Evolutionary conservation across 176 grass and related monocot species (phyloP).

Genomic region (Otatea glauca): DNA sequence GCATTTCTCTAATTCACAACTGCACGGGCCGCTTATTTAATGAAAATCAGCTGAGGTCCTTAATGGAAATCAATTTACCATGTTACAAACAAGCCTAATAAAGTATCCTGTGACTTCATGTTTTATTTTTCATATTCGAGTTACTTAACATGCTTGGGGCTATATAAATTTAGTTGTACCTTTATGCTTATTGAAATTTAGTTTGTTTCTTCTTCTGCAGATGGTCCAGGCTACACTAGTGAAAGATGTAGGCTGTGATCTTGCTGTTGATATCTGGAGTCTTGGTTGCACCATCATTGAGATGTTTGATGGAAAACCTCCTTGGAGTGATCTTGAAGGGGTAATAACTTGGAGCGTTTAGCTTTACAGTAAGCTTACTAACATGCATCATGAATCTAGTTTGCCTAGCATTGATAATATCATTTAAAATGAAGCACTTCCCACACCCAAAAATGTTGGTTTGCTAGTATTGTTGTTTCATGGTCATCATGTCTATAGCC

Average conservation of each 20-base stretch:
- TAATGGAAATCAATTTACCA: background rate
- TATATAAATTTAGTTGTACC: background rate
- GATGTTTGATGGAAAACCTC: conserved; percentile 89
- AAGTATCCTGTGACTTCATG: conserved; percentile 15
- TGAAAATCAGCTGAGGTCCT: conserved; percentile 7
- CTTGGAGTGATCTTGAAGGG: conserved; percentile 97
- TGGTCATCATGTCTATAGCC: background rate
- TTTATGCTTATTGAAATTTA: conserved; percentile 29
- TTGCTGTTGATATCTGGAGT: conserved; percentile 97
- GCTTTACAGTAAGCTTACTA: conserved; percentile 38
- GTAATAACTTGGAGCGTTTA: conserved; percentile 56
- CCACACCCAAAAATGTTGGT: conserved; percentile 28
- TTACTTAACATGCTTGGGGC: conserved; percentile 29
- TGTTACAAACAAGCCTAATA: conserved; percentile 24
- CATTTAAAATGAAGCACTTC: conserved; percentile 14
- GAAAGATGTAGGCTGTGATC: conserved; percentile 78
- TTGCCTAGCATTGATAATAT: conserved; percentile 29
- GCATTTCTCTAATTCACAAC: conserved; percentile 12
- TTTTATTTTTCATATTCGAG: background rate
- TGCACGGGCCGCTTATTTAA: background rate
- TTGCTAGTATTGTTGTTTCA: background rate
- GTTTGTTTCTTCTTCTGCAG: conserved; percentile 54
- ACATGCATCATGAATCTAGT: conserved; percentile 37
- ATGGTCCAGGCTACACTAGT: conserved; percentile 85
- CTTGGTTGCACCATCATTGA: conserved; percentile 97